phyloP scores from a whole-genome alignment of 1,284 basidiomycete species.

The Cutaneotrichosporon mucoides region DNA sequence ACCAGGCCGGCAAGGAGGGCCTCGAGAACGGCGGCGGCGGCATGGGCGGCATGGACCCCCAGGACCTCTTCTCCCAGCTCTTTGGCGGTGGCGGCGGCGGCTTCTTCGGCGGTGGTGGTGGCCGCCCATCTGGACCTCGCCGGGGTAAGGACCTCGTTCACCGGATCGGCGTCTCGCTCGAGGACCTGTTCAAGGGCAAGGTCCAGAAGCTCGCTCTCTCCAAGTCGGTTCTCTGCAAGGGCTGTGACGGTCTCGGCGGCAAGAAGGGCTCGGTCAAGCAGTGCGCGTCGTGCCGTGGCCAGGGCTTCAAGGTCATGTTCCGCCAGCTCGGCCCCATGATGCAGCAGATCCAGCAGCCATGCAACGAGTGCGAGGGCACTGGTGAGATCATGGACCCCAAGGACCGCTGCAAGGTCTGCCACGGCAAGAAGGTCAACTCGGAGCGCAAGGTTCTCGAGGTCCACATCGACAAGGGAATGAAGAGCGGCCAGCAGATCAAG shows the following conservation, averaged over 20 bases:
- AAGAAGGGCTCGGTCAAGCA: slow-evolving; percentile 90
- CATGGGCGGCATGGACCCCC: slow-evolving; percentile 82
- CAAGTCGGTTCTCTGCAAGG: slow-evolving; percentile 87
- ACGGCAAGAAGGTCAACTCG: slow-evolving; percentile 89
- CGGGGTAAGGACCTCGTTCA: slow-evolving; percentile 98
- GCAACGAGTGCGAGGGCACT: slow-evolving; percentile 84
- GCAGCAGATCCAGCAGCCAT: slow-evolving; percentile 95
- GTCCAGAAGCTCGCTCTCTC: slow-evolving; percentile 96
- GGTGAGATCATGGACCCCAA: slow-evolving; percentile 94
- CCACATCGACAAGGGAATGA: slow-evolving; percentile 99
- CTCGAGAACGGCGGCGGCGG: slow-evolving; percentile 72
- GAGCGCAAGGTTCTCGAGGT: slow-evolving; percentile 99
- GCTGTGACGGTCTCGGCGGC: slow-evolving; percentile 94
- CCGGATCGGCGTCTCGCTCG: slow-evolving; percentile 89
- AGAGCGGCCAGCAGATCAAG: slow-evolving; percentile 90
- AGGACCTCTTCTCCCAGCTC: slow-evolving; percentile 97
- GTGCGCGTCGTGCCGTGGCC: slow-evolving; percentile 78
- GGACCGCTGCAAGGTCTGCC: slow-evolving; percentile 89
- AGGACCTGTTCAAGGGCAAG: slow-evolving; percentile 98
- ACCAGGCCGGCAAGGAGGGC: slow-evolving; percentile 90
- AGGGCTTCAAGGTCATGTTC: slow-evolving; percentile 85
- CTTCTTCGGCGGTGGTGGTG: slow-evolving; percentile 55
- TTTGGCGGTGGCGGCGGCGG: slow-evolving; percentile 68
- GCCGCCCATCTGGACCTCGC: slow-evolving; percentile 70
- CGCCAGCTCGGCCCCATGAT: slow-evolving; percentile 98